A percentile compares a stretch with the other conserved stretches of the same genome.
Evolutionary conservation across 148 eudicot species (phyloP).

Genomic region (Rhododendron ovatum): DNA sequence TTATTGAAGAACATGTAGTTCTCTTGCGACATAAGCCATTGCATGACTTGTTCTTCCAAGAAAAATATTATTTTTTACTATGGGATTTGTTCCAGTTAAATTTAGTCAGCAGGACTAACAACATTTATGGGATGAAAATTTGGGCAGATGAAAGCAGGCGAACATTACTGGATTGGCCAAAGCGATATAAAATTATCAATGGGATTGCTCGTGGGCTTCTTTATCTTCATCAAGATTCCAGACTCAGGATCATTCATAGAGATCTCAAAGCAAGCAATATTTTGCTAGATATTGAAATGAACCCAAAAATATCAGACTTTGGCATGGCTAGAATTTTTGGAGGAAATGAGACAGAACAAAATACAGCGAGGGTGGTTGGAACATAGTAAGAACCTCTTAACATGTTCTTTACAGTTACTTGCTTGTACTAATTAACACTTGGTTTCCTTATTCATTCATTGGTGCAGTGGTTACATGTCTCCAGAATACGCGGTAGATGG

Average conservation of each 20-base stretch:
- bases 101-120: neutral
- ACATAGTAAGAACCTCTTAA: slow-evolving; percentile 10
- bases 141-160: neutral
- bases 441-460: neutral
- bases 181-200: slow-evolving; percentile 8
- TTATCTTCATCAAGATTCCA: slow-evolving; percentile 21
- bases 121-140: neutral
- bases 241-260: neutral
- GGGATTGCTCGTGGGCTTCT: slow-evolving; percentile 19
- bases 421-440: neutral
- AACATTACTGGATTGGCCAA: slow-evolving; percentile 11
- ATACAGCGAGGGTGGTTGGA: slow-evolving; percentile 16
- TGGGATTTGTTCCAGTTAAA: neutral
- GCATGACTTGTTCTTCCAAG: neutral
- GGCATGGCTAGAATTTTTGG: slow-evolving; percentile 24
- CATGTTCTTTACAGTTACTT: neutral
- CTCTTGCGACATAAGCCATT: neutral
- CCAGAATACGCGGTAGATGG: too few relatives aligned
- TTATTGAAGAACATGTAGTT: neutral
- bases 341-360: neutral
- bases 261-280: slow-evolving; percentile 3
- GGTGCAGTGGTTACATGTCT: slow-evolving; percentile 4
- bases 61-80: neutral
- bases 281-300: slow-evolving; percentile 19
- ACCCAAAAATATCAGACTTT: slow-evolving; percentile 30